Conservation (phyloP, 1,284 basidiomycete genomes). For the Cutaneotrichosporon mucoides region DNA sequence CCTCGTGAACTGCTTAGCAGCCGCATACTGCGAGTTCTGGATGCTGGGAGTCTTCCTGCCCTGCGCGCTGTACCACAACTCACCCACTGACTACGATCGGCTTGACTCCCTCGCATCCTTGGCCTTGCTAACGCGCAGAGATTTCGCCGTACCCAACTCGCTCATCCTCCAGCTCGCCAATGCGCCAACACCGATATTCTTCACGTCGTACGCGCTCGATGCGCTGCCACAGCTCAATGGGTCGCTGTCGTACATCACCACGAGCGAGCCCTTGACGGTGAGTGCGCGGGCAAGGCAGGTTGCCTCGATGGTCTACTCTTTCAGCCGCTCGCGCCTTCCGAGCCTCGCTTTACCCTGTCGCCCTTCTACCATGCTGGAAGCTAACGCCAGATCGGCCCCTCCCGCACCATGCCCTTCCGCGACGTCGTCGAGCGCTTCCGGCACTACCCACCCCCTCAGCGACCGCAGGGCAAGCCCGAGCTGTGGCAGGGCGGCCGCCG, state of each 20-base stretch:
- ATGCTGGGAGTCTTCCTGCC: too few species aligned
- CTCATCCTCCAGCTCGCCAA: slow-evolving; percentile 70
- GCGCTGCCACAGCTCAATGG: slow-evolving; percentile 86
- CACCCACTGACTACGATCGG: too few species aligned
- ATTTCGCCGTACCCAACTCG: slow-evolving; percentile 43
- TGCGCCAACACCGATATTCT: slow-evolving; percentile 82
- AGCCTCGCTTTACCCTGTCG: too few species aligned
- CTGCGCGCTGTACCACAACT: too few species aligned
- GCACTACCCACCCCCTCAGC: slow-evolving; percentile 69
- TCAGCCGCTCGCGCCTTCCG: too few species aligned
- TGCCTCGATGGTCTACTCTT: too few species aligned
- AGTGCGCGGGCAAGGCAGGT: slow-evolving; percentile 5
- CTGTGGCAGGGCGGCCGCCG: slow-evolving; percentile 72
- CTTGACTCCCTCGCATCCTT: too few species aligned
- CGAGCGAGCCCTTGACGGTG: slow-evolving; percentile 69
- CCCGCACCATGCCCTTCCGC: slow-evolving; percentile 73
- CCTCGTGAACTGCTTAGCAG: too few species aligned
- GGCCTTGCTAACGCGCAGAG: slow-evolving; percentile 26
- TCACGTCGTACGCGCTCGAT: slow-evolving; percentile 84
- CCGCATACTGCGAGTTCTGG: too few species aligned
- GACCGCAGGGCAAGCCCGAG: slow-evolving; percentile 68
- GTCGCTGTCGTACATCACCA: slow-evolving; percentile 90
- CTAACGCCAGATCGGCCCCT: slow-evolving; percentile 51
- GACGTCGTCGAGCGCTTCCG: slow-evolving; percentile 81
- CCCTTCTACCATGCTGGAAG: too few species aligned